Conservation (phyloP, 768 basidiomycete genomes). For the Suillus sp. region DNA sequence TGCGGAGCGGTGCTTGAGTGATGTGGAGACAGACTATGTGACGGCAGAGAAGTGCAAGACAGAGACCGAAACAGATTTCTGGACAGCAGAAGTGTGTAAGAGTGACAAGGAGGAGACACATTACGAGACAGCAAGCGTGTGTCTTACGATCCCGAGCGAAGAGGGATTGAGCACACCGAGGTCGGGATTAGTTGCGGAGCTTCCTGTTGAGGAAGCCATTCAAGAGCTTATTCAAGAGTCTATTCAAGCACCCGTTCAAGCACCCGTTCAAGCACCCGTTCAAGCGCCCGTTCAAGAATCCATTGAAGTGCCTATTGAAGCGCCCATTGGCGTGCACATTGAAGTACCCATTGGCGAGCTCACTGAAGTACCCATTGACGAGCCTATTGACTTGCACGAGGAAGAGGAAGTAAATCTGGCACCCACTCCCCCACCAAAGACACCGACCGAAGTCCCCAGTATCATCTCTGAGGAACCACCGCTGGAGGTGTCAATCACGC, state of each 20-base stretch:
- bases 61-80: constrained; percentile 46
- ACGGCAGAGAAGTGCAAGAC: constrained; percentile 52
- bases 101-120: constrained; percentile 37
- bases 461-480: constrained; percentile 30
- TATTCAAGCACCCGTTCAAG: neutral
- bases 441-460: constrained; percentile 30
- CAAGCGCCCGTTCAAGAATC: neutral
- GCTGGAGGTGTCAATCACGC: constrained; percentile 20
- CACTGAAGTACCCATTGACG: too few relatives aligned
- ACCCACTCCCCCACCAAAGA: constrained; percentile 30
- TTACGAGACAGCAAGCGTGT: constrained; percentile 52
- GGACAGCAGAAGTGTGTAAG: constrained; percentile 48
- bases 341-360: too few relatives aligned
- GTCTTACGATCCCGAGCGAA: constrained; percentile 40
- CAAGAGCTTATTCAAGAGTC: neutral
- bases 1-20: constrained; percentile 44
- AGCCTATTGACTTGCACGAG: neutral
- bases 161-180: constrained; percentile 29
- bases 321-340: neutral
- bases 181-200: constrained; percentile 41
- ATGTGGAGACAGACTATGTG: constrained; percentile 47
- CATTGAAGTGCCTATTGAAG: neutral
- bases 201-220: constrained; percentile 17
- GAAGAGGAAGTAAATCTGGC: constrained; percentile 14
- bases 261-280: neutral